Conservation (phyloP, 768 basidiomycete genomes). For the Suillus brevipes region DNA sequence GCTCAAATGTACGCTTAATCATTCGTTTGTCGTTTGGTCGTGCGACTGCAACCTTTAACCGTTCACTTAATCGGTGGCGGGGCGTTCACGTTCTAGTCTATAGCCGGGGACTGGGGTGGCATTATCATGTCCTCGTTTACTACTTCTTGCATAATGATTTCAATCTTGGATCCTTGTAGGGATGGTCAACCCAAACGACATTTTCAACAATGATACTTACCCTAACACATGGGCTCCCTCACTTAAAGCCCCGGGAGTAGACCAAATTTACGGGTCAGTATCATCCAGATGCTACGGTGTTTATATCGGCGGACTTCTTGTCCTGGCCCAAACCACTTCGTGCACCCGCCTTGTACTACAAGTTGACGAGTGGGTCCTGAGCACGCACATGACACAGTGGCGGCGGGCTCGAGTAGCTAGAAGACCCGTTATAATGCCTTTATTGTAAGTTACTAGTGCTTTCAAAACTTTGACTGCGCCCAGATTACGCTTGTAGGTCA, state of each 20-base stretch:
- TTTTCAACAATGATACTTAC: constrained; percentile 72
- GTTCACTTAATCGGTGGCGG: neutral
- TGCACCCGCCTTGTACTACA: constrained; percentile 62
- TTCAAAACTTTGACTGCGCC: neutral
- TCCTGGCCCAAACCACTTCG: constrained; percentile 68
- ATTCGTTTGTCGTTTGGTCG: neutral
- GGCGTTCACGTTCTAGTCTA: neutral
- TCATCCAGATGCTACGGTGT: constrained; percentile 38
- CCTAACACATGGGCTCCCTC: constrained; percentile 81
- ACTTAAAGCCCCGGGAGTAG: constrained; percentile 62
- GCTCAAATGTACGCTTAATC: neutral
- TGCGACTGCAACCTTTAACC: neutral
- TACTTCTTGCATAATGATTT: neutral
- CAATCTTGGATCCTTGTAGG: constrained; percentile 37
- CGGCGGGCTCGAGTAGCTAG: constrained; percentile 59
- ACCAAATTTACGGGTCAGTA: constrained; percentile 58
- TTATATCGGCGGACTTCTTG: constrained; percentile 75
- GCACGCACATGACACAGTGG: constrained; percentile 48
- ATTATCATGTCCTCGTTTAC: constrained; percentile 3
- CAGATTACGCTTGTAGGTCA: constrained; percentile 49
- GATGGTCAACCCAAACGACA: constrained; percentile 67
- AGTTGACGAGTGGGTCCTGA: constrained; percentile 71
- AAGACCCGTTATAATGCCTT: constrained; percentile 78
- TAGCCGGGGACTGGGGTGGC: neutral
- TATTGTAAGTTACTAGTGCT: constrained; percentile 52